A percentile compares a stretch with the other conserved stretches of the same genome.
Conservation (phyloP, 257 asterid species). For the Solanum bulbocastanum region DNA sequence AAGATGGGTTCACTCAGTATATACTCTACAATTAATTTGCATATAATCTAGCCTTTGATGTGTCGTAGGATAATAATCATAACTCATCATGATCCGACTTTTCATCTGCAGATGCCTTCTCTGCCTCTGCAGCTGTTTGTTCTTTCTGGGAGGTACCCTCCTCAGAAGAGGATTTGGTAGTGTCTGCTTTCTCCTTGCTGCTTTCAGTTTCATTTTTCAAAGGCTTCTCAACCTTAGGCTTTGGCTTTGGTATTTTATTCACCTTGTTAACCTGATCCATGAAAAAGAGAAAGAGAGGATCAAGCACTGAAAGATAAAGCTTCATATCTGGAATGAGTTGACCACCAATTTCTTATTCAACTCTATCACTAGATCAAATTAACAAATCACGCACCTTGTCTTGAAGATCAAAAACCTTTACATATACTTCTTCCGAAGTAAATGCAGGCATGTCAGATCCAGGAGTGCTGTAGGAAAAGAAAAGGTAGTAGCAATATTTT, state of each 20-base stretch:
- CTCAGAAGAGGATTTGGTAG: slow-evolving; percentile 27
- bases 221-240: slow-evolving; percentile 82
- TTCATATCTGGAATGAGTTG: background rate
- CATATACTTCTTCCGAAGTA: slow-evolving; percentile 83
- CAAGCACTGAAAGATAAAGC: background rate
- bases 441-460: slow-evolving; percentile 54
- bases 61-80: slow-evolving; percentile 19
- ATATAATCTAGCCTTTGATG: background rate
- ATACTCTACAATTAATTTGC: slow-evolving; percentile 7
- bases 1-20: slow-evolving; percentile 29
- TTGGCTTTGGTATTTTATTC: slow-evolving; percentile 87
- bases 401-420: slow-evolving; percentile 66
- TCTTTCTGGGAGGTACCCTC: slow-evolving; percentile 46
- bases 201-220: slow-evolving; percentile 42
- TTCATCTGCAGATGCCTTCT: slow-evolving; percentile 10
- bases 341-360: background rate
- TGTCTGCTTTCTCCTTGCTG: slow-evolving; percentile 28
- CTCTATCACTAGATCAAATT: background rate
- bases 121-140: slow-evolving; percentile 28
- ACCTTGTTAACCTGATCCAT: slow-evolving; percentile 50
- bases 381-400: slow-evolving; percentile 45
- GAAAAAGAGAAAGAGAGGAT: background rate
- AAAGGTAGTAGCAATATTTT: background rate
- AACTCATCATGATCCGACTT: slow-evolving; percentile 65
- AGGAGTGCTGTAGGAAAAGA: slow-evolving; percentile 49